A percentile compares a stretch with the other conserved stretches of the same genome.
phyloP scores from a whole-genome alignment of 768 basidiomycete species.

The Suillus spraguei region DNA sequence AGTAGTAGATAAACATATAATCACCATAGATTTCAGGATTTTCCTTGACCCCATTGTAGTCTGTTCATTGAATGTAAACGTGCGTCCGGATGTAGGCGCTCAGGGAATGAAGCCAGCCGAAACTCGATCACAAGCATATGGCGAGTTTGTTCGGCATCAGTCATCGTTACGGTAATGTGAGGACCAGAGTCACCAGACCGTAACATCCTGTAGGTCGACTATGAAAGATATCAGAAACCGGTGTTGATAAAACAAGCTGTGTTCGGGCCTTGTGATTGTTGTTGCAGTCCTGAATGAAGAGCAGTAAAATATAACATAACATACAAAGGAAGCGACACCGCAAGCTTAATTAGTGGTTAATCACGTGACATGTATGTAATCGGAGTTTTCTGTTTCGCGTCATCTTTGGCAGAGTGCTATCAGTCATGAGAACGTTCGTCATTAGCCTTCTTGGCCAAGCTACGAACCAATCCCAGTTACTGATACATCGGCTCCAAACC shows the following conservation, averaged over 20 bases:
- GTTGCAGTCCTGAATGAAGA: no score
- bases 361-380: constrained; percentile 7
- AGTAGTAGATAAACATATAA: not conserved
- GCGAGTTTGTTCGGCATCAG: no score
- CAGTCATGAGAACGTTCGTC: constrained; percentile 18
- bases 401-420: constrained; percentile 24
- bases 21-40: no score
- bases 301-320: no score
- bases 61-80: not conserved
- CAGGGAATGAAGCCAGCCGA: no score
- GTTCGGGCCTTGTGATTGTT: no score
- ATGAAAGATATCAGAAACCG: not conserved
- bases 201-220: not conserved
- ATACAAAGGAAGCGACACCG: no score
- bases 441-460: constrained; percentile 9
- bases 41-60: no score
- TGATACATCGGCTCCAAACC: not conserved
- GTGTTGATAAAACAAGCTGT: no score
- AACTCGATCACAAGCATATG: no score
- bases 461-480: not conserved
- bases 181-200: no score
- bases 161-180: no score
- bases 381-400: constrained; percentile 19
- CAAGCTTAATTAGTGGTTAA: not conserved
- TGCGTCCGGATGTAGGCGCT: not conserved